A percentile compares a stretch with the other conserved stretches of the same genome.
These are phyloP conservation scores for Nemania sp. DNA, from an alignment of 2,329 filamentous ascomycete species.

Conservation along the genomic window DNA sequence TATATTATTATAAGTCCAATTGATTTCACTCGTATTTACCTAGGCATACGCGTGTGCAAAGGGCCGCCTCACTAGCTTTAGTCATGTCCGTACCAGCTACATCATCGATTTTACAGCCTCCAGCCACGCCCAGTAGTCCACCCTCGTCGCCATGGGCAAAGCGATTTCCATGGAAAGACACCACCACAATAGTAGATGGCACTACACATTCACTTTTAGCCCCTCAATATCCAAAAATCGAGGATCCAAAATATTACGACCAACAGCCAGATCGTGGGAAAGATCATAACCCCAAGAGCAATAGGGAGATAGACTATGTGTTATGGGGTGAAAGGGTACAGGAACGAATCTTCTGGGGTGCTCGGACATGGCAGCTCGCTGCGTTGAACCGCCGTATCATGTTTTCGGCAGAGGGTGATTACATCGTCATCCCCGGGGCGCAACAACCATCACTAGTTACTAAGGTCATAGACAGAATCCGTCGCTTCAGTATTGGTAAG, in stretches of 20 bases:
- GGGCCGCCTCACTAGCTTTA: too few species aligned
- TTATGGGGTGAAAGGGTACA: background rate
- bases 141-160: constrained; percentile 7
- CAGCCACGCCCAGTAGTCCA: background rate
- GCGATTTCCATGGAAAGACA: background rate
- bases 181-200: background rate
- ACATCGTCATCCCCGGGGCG: too few species aligned
- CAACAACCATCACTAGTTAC: too few species aligned
- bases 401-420: background rate
- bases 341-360: background rate
- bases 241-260: constrained; percentile 16
- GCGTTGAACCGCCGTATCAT: background rate
- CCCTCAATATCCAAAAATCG: constrained; percentile 1
- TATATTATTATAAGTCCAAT: too few species aligned
- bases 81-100: too few species aligned
- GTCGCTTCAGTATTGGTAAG: too few species aligned
- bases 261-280: background rate
- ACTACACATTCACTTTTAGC: constrained; percentile 2
- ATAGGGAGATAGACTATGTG: background rate
- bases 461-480: too few species aligned
- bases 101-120: background rate
- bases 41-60: too few species aligned
- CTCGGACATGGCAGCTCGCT: background rate
- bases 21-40: too few species aligned
- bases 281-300: background rate